Evolutionary conservation across 495 filamentous ascomycete genomes (phyloP), one percentile per base, ranked within the genome.

Genomic region (Hypoxylon lienhwacheense): DNA sequence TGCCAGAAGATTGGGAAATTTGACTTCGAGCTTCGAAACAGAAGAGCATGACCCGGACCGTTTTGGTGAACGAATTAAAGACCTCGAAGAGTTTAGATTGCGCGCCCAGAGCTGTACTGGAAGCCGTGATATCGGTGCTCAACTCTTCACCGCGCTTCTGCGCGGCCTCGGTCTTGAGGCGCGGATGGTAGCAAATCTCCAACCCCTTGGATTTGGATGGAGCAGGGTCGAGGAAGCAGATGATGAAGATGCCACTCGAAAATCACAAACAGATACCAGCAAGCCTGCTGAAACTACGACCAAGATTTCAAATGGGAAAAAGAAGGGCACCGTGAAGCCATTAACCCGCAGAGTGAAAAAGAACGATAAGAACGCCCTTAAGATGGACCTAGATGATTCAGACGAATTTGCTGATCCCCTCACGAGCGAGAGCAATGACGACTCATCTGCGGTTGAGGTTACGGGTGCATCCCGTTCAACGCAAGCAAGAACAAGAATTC

Each of bases 151-250:
- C 0, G 89, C 90, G 5, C 70, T 99, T 16, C 66, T 97, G n/a
- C 78, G 95, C 50, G 91, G 84, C 3, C 62, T 99, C 12, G 87
- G 85, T 0, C 73, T 96, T 8, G 89, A 96, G 52, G 81, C 87
- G 14, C 77, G 90, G 31, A 72, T 97, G 60, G 84, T 97, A 7
- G 84, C 85, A 10, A 96, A 81, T 67, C 69, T 99, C 7, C 93
- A 97, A 55, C 86, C 93, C 11, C 66, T 90, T 0, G 93, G 95
- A 1, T 96, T 96, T 68, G 91, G 91, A 1, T 97, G 89, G 83
- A 91, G 85, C 41, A 92, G 91, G 64, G 73, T 77, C 12, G 93
- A 98, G 68, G 86, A 90, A 63, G 81, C 80, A 19, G 73, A 76
- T 25, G 71, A 72, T 22, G 72, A 73, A 50, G 68, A 67, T 45